Evolutionary conservation across 352 stramenopile species (phyloP).

Genomic region (Aphanomyces invadans): DNA sequence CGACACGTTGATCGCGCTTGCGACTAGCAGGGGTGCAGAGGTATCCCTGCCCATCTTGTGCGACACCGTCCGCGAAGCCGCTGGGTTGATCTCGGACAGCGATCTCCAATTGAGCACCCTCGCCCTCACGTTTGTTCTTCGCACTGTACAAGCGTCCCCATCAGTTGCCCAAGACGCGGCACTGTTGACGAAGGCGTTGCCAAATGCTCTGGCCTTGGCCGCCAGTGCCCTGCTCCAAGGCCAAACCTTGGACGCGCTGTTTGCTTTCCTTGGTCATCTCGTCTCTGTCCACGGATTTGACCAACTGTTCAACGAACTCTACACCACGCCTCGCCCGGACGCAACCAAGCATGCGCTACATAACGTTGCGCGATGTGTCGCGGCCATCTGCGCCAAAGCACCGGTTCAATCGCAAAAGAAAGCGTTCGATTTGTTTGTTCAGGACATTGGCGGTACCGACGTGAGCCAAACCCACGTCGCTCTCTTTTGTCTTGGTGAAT

Average conservation of each 20-base stretch:
- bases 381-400: slow-evolving; percentile 66
- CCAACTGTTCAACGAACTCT: slow-evolving; percentile 79
- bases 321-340: slow-evolving; percentile 42
- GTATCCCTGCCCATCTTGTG: slow-evolving; percentile 78
- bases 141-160: slow-evolving; percentile 60
- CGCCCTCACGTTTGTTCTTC: slow-evolving; percentile 81
- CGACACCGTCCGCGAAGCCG: slow-evolving; percentile 86
- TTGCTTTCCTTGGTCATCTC: slow-evolving; percentile 57
- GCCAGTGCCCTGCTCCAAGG: slow-evolving; percentile 91
- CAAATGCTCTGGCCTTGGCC: slow-evolving; percentile 80
- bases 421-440: slow-evolving; percentile 68
- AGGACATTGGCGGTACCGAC: slow-evolving; percentile 50
- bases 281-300: slow-evolving; percentile 71
- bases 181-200: slow-evolving; percentile 57
- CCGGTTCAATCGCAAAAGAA: slow-evolving; percentile 47
- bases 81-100: slow-evolving; percentile 88
- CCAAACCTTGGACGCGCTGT: slow-evolving; percentile 53
- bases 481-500: slow-evolving; percentile 92
- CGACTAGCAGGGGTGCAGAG: slow-evolving; percentile 63
- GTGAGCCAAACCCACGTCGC: slow-evolving; percentile 78
- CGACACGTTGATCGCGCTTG: slow-evolving; percentile 87
- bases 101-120: slow-evolving; percentile 96
- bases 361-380: slow-evolving; percentile 91
- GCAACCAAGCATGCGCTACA: slow-evolving; percentile 87
- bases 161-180: slow-evolving; percentile 47